Conservation (phyloP, 1,284 basidiomycete species). For the Ustilago shanxiensis region DNA sequence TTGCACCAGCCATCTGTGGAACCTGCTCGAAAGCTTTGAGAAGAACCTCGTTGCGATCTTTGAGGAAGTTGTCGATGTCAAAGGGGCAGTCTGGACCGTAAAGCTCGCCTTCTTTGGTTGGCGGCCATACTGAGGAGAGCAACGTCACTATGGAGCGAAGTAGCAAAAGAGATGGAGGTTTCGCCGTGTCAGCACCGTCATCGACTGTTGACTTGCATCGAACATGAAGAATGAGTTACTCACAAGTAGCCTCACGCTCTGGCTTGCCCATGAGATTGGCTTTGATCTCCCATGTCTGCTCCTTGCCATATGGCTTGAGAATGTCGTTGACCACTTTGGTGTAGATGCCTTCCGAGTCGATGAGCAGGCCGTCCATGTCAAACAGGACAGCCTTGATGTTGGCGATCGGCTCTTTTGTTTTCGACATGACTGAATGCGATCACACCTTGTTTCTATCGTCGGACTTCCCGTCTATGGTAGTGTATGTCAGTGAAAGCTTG, state of each 20-base stretch:
- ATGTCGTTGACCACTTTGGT: conserved; percentile 69
- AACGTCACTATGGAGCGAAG: conserved; percentile 45
- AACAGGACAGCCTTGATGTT: conserved; percentile 60
- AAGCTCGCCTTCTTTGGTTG: conserved; percentile 38
- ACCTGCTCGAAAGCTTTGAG: conserved; percentile 65
- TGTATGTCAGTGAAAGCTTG: not conserved
- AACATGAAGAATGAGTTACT: not conserved
- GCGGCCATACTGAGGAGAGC: conserved; percentile 64
- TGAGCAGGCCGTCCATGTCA: conserved; percentile 69
- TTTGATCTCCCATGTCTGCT: conserved; percentile 70
- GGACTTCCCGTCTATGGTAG: conserved; percentile 12
- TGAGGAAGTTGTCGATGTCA: conserved; percentile 64
- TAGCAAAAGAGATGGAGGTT: not conserved
- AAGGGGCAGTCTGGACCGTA: conserved; percentile 65
- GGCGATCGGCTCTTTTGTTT: conserved; percentile 34
- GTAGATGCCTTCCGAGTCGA: conserved; percentile 69
- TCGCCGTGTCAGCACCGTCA: not conserved
- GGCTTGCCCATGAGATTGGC: conserved; percentile 69
- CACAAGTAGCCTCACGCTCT: conserved; percentile 64
- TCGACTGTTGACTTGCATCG: not conserved
- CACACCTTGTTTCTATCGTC: too few species aligned
- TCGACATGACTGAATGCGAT: conserved; percentile 9
- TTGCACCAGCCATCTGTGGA: conserved; percentile 67
- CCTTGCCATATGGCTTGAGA: conserved; percentile 66
- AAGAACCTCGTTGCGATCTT: conserved; percentile 60